Base-by-base conservation (phyloP, 805 yeast genomes). In the Debaryomyces maramus region DNA sequence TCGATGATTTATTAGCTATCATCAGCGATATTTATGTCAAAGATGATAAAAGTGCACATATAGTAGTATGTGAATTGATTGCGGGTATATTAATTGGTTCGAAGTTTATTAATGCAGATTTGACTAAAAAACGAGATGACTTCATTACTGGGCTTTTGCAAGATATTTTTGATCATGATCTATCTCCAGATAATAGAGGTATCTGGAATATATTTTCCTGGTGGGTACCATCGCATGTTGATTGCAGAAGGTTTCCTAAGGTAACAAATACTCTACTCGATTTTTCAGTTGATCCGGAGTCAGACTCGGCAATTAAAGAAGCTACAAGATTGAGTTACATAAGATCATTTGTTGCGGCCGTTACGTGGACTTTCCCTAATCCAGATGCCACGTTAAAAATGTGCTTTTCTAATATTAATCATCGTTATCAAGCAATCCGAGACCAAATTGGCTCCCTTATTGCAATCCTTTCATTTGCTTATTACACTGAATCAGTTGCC, bases 181-280 rank as follows among this genome's bases (percentile, higher is more conserved):
- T 91, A 40, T 77, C 87, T 1, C 95, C 88, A 3, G 93, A 89
- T 22, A 83, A 82, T 3, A 61, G 73, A 27, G 76, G 73, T 14
- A 79, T 85, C 29, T 93, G 97, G 97, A 71, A 72, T 24, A 75
- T 88, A 0, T 76, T 87, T 36, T 69, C 83, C 3, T 83, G 88
- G 83, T 84, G 88, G 85, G 53, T 80, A 1, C 85, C 88, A 0
- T 60, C 79, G 0, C 82, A 78, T 48, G 67, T 80, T 27, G 95
- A 87, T 57, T 48, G 72, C 35, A 75, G 96, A 55, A 73, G 96
- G 42, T 73, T 78, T 39, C 81, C 83, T 10, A 70, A 72, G 9
- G 57, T 85, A 3, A 60, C 72, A 16, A 55, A 65, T 21, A 61
- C 65, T 6, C 63, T 85, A 11, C 58, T 74, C 14, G 60, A 72